Conservation (phyloP, 495 filamentous ascomycete species). For the Podospora bellae-mahoneyi region DNA sequence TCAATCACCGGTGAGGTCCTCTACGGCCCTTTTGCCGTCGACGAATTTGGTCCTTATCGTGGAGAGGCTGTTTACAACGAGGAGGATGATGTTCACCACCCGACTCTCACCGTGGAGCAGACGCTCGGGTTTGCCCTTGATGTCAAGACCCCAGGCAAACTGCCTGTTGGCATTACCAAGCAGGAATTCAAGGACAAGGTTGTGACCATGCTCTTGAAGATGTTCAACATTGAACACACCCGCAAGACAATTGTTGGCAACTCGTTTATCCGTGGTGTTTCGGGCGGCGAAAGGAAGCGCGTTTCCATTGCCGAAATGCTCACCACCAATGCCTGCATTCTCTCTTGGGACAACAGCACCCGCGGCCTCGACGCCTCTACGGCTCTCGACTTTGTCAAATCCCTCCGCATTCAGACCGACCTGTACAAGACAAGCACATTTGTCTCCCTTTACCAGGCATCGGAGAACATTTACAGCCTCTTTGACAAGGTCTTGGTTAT, state of each 20-base stretch:
- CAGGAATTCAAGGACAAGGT: constrained; percentile 68
- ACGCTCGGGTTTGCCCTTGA: constrained; percentile 82
- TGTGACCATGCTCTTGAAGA: constrained; percentile 67
- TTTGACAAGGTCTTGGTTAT: constrained; percentile 90
- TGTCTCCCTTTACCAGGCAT: constrained; percentile 79
- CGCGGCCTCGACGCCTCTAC: constrained; percentile 81
- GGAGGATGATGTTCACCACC: constrained; percentile 78
- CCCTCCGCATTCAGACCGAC: constrained; percentile 72
- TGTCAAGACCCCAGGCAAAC: constrained; percentile 71
- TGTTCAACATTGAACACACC: constrained; percentile 88
- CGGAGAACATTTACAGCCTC: constrained; percentile 76
- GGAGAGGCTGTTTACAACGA: constrained; percentile 85
- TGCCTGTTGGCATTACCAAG: constrained; percentile 62
- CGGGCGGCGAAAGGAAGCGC: constrained; percentile 79
- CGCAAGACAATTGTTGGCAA: constrained; percentile 78
- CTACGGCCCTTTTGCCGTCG: constrained; percentile 66
- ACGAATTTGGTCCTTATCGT: constrained; percentile 62
- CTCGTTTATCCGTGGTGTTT: constrained; percentile 76
- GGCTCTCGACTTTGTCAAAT: constrained; percentile 69
- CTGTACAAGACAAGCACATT: constrained; percentile 77
- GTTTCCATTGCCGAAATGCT: constrained; percentile 71
- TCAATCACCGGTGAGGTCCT: constrained; percentile 71
- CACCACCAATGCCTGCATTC: constrained; percentile 66
- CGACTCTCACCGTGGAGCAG: constrained; percentile 77
- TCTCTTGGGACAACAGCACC: constrained; percentile 82